These are phyloP conservation scores for Fusarium gaditjirri DNA, from an alignment of 2,329 filamentous ascomycete species.

Conservation along the genomic window DNA sequence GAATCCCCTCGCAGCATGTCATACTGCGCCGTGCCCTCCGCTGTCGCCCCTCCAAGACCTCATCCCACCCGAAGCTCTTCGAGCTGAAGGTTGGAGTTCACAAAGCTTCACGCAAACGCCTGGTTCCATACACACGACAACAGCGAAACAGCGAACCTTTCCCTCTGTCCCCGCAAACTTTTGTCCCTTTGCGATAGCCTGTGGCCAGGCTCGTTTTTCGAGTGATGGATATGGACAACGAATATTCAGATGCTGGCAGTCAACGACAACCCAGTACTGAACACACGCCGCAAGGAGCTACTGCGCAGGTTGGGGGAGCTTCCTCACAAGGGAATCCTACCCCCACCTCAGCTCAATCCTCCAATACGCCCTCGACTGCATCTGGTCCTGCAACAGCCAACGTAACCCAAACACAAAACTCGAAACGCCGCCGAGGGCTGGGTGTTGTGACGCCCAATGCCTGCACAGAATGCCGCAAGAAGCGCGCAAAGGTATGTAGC, in stretches of 20 bases:
- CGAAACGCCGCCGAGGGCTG: slow-evolving; percentile 64
- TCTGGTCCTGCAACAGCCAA: slow-evolving; percentile 37
- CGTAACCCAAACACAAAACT: slow-evolving; percentile 46
- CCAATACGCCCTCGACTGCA: slow-evolving; percentile 42
- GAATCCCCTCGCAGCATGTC: slow-evolving; percentile 43
- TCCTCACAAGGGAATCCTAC: slow-evolving; percentile 47
- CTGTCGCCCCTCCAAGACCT: slow-evolving; percentile 35
- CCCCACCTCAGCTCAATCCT: slow-evolving; percentile 44
- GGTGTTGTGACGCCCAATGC: slow-evolving; percentile 69
- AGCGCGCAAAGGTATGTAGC: slow-evolving; percentile 65
- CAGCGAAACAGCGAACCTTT: slow-evolving; percentile 1
- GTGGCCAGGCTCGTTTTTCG: slow-evolving; percentile 8
- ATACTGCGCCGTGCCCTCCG: slow-evolving; percentile 35
- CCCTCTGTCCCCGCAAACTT: neutral
- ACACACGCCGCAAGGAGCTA: slow-evolving; percentile 49
- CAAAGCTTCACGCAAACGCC: slow-evolving; percentile 12
- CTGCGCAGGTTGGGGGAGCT: slow-evolving; percentile 31
- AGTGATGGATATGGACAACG: slow-evolving; percentile 49
- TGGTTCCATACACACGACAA: slow-evolving; percentile 2
- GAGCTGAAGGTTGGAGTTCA: slow-evolving; percentile 29
- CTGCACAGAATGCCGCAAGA: slow-evolving; percentile 70
- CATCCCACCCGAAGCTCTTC: slow-evolving; percentile 23
- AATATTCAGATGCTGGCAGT: slow-evolving; percentile 43
- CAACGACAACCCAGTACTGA: slow-evolving; percentile 48
- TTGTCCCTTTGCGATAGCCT: slow-evolving; percentile 10